Conservation (phyloP, 768 basidiomycete genomes). For the Macrocybe gigantea region DNA sequence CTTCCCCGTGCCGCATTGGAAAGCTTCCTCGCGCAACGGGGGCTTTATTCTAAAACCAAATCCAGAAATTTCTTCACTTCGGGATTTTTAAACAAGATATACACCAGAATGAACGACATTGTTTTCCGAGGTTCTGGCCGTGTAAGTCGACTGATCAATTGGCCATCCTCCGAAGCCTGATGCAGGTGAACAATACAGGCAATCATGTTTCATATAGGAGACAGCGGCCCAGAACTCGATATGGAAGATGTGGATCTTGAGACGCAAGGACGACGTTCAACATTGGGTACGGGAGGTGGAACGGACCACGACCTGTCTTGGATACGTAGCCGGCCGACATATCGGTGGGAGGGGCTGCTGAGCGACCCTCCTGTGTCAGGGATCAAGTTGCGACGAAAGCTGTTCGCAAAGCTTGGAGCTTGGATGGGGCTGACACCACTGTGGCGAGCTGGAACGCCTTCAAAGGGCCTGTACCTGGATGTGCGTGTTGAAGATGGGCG, state of each 20-base stretch:
- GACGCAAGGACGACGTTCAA: slow-evolving; percentile 43
- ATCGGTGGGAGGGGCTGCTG: slow-evolving; percentile 67
- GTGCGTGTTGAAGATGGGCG: slow-evolving; percentile 49
- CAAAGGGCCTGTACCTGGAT: slow-evolving; percentile 57
- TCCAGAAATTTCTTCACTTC: slow-evolving; percentile 49
- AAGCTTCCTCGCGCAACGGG: slow-evolving; percentile 56
- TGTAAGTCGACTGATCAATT: slow-evolving; percentile 28
- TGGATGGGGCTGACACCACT: slow-evolving; percentile 67
- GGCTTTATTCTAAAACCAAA: slow-evolving; percentile 41
- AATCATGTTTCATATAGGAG: slow-evolving; percentile 58
- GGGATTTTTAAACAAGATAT: slow-evolving; percentile 69
- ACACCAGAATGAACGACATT: slow-evolving; percentile 64
- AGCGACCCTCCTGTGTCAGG: slow-evolving; percentile 42
- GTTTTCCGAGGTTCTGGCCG: slow-evolving; percentile 47
- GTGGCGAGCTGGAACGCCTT: slow-evolving; percentile 47
- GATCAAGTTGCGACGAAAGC: slow-evolving; percentile 26
- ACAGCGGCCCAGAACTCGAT: slow-evolving; percentile 43
- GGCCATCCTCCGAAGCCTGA: not conserved
- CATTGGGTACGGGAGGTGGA: slow-evolving; percentile 60
- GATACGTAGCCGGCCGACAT: slow-evolving; percentile 56
- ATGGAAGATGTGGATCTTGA: slow-evolving; percentile 61
- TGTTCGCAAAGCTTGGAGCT: slow-evolving; percentile 51
- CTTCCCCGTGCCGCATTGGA: slow-evolving; percentile 61
- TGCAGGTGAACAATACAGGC: slow-evolving; percentile 29
- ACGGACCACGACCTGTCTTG: slow-evolving; percentile 63